phyloP scores from a whole-genome alignment of 169 alveolate genomes.

The Cryptosporidium sp. region DNA sequence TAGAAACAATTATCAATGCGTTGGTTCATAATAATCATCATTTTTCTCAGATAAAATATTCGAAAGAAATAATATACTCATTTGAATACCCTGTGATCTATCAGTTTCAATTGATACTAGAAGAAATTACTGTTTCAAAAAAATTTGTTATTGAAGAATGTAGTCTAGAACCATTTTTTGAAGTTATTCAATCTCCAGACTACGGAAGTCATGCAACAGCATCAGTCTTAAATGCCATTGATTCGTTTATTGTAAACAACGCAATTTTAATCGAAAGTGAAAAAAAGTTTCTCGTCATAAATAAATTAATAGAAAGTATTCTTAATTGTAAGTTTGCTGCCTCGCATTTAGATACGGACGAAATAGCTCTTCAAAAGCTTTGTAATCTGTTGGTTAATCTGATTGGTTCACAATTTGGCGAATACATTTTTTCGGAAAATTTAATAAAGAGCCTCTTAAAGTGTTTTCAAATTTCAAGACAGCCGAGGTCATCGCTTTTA shows the following conservation, averaged over 20 bases:
- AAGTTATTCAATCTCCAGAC: conserved; percentile 64
- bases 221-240: conserved; percentile 47
- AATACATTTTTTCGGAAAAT: conserved; percentile 47
- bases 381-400: conserved; percentile 21
- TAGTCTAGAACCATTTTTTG: conserved; percentile 65
- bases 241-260: conserved; percentile 3
- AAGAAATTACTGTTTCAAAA: conserved; percentile 8
- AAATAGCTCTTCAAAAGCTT: conserved; percentile 53
- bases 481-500: conserved; percentile 68
- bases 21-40: conserved; percentile 12
- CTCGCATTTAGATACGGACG: conserved; percentile 49
- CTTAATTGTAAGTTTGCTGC: conserved; percentile 70
- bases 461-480: conserved; percentile 73
- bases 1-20: conserved; percentile 16
- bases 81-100: conserved; percentile 29
- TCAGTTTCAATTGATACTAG: conserved; percentile 42
- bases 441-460: conserved; percentile 24
- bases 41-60: conserved; percentile 8
- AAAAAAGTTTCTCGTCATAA: neutral
- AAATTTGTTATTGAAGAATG: conserved; percentile 16
- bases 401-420: conserved; percentile 30
- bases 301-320: conserved; percentile 18
- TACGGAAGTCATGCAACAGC: conserved; percentile 64
- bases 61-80: conserved; percentile 19
- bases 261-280: neutral